Evolutionary conservation across 148 eudicot species (phyloP), one percentile per base, ranked within the genome.

Genomic region (Suaeda aralocaspica): DNA sequence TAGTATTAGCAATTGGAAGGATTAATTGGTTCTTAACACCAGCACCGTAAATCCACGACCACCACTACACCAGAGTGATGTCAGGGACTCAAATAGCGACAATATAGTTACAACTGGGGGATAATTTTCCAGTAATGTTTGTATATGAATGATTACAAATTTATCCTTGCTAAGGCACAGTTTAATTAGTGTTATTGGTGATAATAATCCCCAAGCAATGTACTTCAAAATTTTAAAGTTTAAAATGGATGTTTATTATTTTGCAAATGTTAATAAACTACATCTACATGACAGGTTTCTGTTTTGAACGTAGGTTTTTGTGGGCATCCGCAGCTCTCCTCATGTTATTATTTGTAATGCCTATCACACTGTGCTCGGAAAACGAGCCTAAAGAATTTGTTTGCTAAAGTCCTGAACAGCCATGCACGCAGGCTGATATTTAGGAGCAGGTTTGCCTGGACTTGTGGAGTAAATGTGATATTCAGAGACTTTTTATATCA

Each of bases 11-110:
- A 15, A 29, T 28, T 53, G 0, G 61, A 28, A 58, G 8, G 36
- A 30, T 14, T 26, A 26, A 28, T 58, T 61, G 24, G 24, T 34
- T 41, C 22, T 31, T 11, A 21, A 61, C 44, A 36, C 44, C 26
- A 36, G 12, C 9, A 5, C n/a, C n/a, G n/a, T n/a, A n/a, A n/a
- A n/a, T n/a, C 65, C 22, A 34, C 65, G n/a, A 60, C 13, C 26
- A 9, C 26, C 24, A 36, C 46, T n/a, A n/a, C n/a, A n/a, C n/a
- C n/a, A n/a, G n/a, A 18, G 65, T 60, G 65, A 60, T 34, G 64
- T 6, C 22, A 1, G 9, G 42, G 26, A 44, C 48, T 5, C 5
- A 49, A 5, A 25, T 2, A 48, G 51, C 4, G 8, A 36, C 16
- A 26, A 55, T 39, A 22, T 34, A 6, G 46, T 22, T 15, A 9